Base-by-base conservation (phyloP, 108 stramenopile genomes). In the Aurantiochytrium sp. region DNA sequence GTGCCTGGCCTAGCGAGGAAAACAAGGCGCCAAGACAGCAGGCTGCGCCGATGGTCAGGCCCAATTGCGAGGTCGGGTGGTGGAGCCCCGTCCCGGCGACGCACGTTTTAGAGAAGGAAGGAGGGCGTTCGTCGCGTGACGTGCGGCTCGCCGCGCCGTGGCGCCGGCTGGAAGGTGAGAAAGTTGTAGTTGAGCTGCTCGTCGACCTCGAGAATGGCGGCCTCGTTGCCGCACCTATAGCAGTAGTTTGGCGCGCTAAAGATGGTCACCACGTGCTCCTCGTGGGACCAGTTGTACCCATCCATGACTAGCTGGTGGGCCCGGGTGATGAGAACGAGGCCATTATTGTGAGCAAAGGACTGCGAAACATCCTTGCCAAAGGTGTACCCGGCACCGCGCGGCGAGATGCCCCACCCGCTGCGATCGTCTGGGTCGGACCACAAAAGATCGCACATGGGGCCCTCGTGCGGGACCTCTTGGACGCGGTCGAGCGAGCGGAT, bases 391-490 rank as follows among this genome's bases (percentile, higher is more conserved):
- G 97, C 97, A 27, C 97, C 97, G 68, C 96, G 87, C 8, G 97
- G 97, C 30, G 94, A 94, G 42, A 96, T 95, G 68, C 95, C 95
- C 96, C 96, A 96, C 3, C 95, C 95, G 55, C 92, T 93, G 86
- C 98, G 93, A 85, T 99, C 99, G 89, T 99, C 99, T 4, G 99
- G 99, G 90, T 99, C 99, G 55, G 92, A 95, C 99, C 99, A 99
- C 6, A 99, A 95, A 69, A 99, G 93, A 93, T 99, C 99, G 89
- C 97, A 98, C 95, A 99, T 97, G 55, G 98, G 96, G 24, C 99
- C 99, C 87, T 99, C 99, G 88, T 99, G 99, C 17, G 99, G 99
- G 19, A 99, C 97, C 93, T 99, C 99, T 90, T 99, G 97, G 32
- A 98, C 96, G 85, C 98, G 94, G 93, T 99, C 97, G 89, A 99